phyloP scores from a whole-genome alignment of 306 rosid genomes.

The Trifolium repens region DNA sequence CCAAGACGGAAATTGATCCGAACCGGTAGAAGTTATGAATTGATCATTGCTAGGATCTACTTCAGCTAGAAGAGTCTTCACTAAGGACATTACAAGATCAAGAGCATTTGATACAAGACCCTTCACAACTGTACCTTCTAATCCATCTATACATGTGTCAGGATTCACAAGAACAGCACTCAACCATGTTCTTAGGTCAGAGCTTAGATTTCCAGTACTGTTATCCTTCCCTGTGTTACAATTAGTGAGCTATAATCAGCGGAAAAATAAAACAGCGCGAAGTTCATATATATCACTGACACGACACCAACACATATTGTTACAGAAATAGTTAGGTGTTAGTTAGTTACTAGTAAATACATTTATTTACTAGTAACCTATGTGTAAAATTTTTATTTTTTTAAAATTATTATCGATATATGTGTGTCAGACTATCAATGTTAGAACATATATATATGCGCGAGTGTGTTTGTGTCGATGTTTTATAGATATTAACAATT shows the following conservation, averaged over 20 bases:
- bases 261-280: not conserved
- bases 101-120: constrained; percentile 53
- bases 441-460: no score
- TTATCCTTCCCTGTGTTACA: constrained; percentile 57
- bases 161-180: constrained; percentile 74
- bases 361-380: no score
- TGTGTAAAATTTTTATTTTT: no score
- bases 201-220: constrained; percentile 69
- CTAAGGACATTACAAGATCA: constrained; percentile 53
- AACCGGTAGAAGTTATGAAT: not conserved
- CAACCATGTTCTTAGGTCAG: constrained; percentile 87
- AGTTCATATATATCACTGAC: no score
- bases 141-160: constrained; percentile 83
- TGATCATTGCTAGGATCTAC: constrained; percentile 43
- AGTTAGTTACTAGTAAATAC: no score
- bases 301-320: no score
- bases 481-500: no score
- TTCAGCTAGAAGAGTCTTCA: constrained; percentile 56
- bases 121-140: constrained; percentile 70
- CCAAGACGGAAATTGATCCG: constrained; percentile 63
- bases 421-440: not conserved
- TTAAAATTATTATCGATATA: no score
- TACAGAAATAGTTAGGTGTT: no score
- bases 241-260: not conserved
- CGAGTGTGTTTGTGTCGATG: not conserved